Conservation (phyloP, 495 filamentous ascomycete species). For the Corynascus novoguineensis region DNA sequence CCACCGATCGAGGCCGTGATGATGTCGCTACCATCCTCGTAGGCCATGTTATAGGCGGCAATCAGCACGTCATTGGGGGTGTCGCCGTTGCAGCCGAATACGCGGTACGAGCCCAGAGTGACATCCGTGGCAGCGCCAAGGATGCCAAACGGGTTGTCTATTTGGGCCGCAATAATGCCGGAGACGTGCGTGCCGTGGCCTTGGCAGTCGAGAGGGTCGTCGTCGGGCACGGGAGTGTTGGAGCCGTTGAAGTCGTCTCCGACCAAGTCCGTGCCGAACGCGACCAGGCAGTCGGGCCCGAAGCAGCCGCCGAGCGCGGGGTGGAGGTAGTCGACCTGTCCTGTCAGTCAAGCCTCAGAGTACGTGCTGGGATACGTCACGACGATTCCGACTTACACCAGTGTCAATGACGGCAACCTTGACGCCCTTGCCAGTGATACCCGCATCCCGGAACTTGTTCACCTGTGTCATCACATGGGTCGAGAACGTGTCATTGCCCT, state of each 20-base stretch:
- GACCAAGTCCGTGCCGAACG: constrained; percentile 49
- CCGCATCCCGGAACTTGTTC: constrained; percentile 42
- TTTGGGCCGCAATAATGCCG: constrained; percentile 52
- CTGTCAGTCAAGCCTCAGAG: constrained; percentile 14
- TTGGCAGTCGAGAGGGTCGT: constrained; percentile 43
- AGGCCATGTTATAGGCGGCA: constrained; percentile 51
- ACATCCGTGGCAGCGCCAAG: constrained; percentile 52
- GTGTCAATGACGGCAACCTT: constrained; percentile 47
- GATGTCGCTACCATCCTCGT: constrained; percentile 52
- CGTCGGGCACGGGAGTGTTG: constrained; percentile 40
- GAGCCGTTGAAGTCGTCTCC: constrained; percentile 45
- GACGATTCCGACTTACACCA: constrained; percentile 33
- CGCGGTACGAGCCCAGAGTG: constrained; percentile 50
- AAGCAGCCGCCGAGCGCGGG: constrained; percentile 56
- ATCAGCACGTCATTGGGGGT: constrained; percentile 51
- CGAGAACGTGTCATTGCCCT: constrained; percentile 36
- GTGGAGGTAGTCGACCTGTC: constrained; percentile 52
- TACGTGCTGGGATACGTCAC: not conserved
- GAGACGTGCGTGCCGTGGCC: constrained; percentile 48
- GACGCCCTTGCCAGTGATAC: constrained; percentile 41
- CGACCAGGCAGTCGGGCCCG: constrained; percentile 48
- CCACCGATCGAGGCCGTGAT: constrained; percentile 57
- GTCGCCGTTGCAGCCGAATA: constrained; percentile 47
- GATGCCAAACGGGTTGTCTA: constrained; percentile 45
- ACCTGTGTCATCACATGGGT: constrained; percentile 47